Evolutionary conservation across 2,329 filamentous ascomycete species (phyloP), one percentile per base, ranked within the genome.

Genomic region (Ophiostoma piceae): DNA sequence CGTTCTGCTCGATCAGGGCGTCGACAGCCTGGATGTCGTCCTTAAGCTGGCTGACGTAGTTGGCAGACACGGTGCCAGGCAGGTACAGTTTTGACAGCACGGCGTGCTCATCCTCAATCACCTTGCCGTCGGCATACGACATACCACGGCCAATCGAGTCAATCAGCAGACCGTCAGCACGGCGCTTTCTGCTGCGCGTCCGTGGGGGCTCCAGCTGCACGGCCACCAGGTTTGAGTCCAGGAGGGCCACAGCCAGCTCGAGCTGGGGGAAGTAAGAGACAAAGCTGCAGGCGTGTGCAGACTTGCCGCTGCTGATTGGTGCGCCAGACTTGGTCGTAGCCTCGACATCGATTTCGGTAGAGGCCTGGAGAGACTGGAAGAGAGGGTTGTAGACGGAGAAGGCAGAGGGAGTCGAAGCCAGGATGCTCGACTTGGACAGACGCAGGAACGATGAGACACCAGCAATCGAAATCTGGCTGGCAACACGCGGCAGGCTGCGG

Each of bases 81-180:
- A 82, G 72, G 67, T 78, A 78, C 11, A 32, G 41, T 37, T 78
- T 78, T 0, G 72, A 57, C 22, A 70, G 57, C 11, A 64, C n/a
- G 2, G 54, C 65, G 3, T 47, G 9, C 64, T 67, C 69, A 1
- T 67, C 69, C 4, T n/a, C 37, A 22, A 62, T 35, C n/a, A 32
- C 26, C 47, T 57, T 69, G 62, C 60, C 47, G 12, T 69, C 66
- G 4, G 22, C 67, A n/a, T 47, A 51, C 11, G 62, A 75, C 5
- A 85, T 80, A 2, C 89, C 90, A 71, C 88, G 88, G 1, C 90
- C 89, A 69, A 94, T 86, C 0, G 90, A 90, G 76, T 94, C 90
- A 43, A 91, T 89, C 35, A 94, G 80, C 8, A 91, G 81, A 9
- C 89, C 88, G 68, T 87, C 84, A 0, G 82, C 80, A 54, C 84